These are phyloP conservation scores for Vanrija sp. DNA, from an alignment of 1,284 basidiomycete genomes.

Conservation along the genomic window DNA sequence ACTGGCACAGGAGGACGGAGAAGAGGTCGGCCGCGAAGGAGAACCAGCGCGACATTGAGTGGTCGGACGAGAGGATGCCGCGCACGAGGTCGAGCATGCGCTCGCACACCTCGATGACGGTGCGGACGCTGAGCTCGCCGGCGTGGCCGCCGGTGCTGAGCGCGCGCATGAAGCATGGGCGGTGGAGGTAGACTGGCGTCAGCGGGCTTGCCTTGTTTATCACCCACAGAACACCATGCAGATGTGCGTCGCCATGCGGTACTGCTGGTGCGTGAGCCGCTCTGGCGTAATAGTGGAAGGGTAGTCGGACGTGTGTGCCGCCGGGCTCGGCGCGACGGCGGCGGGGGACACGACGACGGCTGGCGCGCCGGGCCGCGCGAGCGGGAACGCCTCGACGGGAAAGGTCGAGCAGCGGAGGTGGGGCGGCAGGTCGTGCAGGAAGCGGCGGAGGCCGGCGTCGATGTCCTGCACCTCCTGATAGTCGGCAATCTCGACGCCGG, in stretches of 20 bases:
- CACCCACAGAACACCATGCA: conserved; percentile 19
- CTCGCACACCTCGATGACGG: conserved; percentile 17
- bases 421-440: conserved; percentile 11
- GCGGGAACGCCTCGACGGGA: conserved; percentile 14
- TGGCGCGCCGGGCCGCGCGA: conserved; percentile 9
- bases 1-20: conserved; percentile 17
- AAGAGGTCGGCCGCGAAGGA: conserved; percentile 23
- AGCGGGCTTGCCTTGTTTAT: neutral
- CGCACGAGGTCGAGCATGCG: conserved; percentile 16
- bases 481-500: conserved; percentile 9
- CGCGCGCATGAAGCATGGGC: conserved; percentile 18
- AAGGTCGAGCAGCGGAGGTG: conserved; percentile 9
- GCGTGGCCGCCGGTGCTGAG: conserved; percentile 6
- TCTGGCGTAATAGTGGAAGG: conserved; percentile 5
- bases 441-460: conserved; percentile 12
- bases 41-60: conserved; percentile 19
- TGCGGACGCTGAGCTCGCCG: conserved; percentile 11
- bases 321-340: neutral
- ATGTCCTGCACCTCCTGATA: conserved; percentile 14
- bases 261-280: conserved; percentile 13
- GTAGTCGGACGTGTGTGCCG: conserved; percentile 4
- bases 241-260: conserved; percentile 20
- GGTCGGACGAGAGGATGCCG: conserved; percentile 12
- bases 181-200: conserved; percentile 18
- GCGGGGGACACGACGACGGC: conserved; percentile 7